Base-by-base conservation (phyloP, 2,329 filamentous ascomycete genomes). In the Macroventuria anomochaeta region DNA sequence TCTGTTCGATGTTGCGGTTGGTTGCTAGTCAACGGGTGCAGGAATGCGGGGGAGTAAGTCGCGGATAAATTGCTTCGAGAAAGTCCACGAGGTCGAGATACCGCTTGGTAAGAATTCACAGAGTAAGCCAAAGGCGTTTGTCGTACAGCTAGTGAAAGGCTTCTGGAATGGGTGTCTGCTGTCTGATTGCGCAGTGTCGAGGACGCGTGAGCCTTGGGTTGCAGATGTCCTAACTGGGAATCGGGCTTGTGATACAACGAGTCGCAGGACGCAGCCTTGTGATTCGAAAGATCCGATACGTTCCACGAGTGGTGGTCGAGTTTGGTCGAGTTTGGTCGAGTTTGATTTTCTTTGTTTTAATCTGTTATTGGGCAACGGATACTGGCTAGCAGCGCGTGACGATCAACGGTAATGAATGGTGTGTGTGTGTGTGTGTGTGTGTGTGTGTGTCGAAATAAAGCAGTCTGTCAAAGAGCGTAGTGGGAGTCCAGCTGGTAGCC, bases 401-500 rank as follows among this genome's bases (percentile, higher is more conserved):
- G 54, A 48, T 54, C 47, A 59, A 61, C 23, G 46, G 34, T 51
- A 57, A 63, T 46, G 58, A 62, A 54, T 56, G 46, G 57, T 23
- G 41, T n/a, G n/a, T n/a, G n/a, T n/a, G n/a, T n/a, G n/a, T n/a
- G n/a, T n/a, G n/a, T n/a, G n/a, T n/a, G n/a, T n/a, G n/a, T n/a
- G n/a, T n/a, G n/a, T n/a, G n/a, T n/a, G n/a, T 50, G 49, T 44
- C 41, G 36, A 57, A 65, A 65, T 55, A 62, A 64, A 61, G 49
- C 55, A 53, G 63, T 70, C 68, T 73, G 59, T 71, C 67, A 75
- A 75, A 73, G 73, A 75, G 67, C 55, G 68, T 68, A 61, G 57
- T 57, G 41, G 51, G 59, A 63, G 50, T 58, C 67, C 62, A 68
- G 69, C 67, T 64, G 65, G 36, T 38, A 53, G 28, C 39, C 28